A percentile compares a stretch with the other conserved stretches of the same genome.
Evolutionary conservation across 345 rosid genomes (phyloP).

Genomic region (Lepidium aucheri): DNA sequence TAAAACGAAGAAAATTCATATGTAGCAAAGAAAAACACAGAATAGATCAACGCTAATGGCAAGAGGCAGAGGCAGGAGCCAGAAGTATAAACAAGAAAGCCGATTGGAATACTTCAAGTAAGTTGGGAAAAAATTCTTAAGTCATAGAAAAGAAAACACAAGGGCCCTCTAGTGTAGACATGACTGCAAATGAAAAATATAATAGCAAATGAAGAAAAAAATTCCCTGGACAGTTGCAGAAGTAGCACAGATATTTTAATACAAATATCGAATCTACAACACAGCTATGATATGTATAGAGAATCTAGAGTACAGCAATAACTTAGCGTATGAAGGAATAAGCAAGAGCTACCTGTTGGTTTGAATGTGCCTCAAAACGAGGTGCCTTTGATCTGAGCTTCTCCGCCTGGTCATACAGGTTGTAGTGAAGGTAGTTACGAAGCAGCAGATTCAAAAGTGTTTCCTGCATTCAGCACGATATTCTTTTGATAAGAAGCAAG

Average conservation of each 20-base stretch:
- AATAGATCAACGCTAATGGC: neutral
- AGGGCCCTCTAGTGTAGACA: neutral
- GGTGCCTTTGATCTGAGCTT: conserved; percentile 90
- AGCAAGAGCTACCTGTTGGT: conserved; percentile 56
- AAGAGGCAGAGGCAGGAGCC: neutral
- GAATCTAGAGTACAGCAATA: neutral
- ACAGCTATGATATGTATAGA: neutral
- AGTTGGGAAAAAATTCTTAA: no score
- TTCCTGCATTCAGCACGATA: conserved; percentile 48
- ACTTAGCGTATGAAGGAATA: neutral
- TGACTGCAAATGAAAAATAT: neutral
- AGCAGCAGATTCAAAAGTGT: conserved; percentile 75
- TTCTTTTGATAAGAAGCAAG: no score
- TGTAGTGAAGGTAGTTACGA: conserved; percentile 81
- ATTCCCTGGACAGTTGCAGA: neutral
- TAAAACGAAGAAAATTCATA: neutral
- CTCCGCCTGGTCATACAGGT: conserved; percentile 81
- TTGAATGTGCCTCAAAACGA: conserved; percentile 93
- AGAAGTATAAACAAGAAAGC: neutral
- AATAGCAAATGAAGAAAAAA: neutral
- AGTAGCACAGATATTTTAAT: neutral
- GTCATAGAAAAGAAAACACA: neutral
- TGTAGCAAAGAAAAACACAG: neutral
- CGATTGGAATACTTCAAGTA: neutral
- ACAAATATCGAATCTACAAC: neutral